Evolutionary conservation across 306 rosid species (phyloP), one percentile per base, ranked within the genome.

Genomic region (Lablab purpureus): DNA sequence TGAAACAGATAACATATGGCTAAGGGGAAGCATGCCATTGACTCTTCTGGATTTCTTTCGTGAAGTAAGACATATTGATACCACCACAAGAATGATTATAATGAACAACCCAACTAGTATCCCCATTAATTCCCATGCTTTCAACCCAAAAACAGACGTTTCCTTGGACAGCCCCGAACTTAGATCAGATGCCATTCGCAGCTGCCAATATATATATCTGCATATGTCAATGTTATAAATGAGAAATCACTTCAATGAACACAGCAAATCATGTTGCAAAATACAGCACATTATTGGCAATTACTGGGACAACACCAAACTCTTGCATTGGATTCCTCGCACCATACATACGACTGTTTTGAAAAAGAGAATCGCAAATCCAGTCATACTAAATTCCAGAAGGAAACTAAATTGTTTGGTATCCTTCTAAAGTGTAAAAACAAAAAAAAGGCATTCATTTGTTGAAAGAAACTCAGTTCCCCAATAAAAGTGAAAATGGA

Each of bases 101-200:
- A 94, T 92, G 82, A 90, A 85, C 81, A 90, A 63, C 23, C 91
- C 94, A 27, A 94, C 97, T 27, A 83, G 30, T 74, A 90, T 72
- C 77, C 94, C 98, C 74, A 92, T 89, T 84, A 94, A 70, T 30
- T 82, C 96, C 98, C 98, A 94, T 14, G 87, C 91, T 80, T 86
- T 79, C 80, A 94, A 75, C 73, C 97, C 98, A 21, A 94, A 88
- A 83, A 91, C 83, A 84, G 83, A 84, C 8, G 97, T 94, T 86
- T 90, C 82, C 84, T 82, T 87, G 49, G 94, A 91, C 74, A 94
- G 83, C 34, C 89, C 89, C 19, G 90, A 56, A 77, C 81, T 88
- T 71, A 94, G 89, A 89, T 82, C 92, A 71, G 98, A 87, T 2
- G 94, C 86, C 98, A 93, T 93, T 74, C 80, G 62, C 64, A n/a